Evolutionary conservation across 306 rosid species (phyloP).

Genomic region (Herpetospermum pedunculosum): DNA sequence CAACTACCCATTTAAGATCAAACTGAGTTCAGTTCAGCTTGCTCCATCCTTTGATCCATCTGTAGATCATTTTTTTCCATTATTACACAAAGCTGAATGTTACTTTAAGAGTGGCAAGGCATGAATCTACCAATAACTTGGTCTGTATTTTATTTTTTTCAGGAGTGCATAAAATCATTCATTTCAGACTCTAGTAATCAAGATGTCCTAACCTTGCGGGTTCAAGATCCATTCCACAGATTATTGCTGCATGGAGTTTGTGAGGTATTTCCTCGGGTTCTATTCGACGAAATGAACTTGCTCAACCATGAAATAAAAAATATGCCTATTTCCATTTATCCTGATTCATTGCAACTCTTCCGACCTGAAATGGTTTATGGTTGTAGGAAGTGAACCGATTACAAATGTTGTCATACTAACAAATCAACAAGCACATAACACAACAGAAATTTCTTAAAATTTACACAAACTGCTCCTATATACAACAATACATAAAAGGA

Average conservation of each 20-base stretch:
- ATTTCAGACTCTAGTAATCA: constrained; percentile 29
- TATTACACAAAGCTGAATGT: background rate
- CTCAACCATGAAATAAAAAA: background rate
- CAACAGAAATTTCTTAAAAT: too few species aligned
- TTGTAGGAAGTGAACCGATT: too few species aligned
- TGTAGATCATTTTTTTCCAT: background rate
- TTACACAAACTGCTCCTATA: background rate
- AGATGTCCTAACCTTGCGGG: constrained; percentile 38
- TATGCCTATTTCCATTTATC: background rate
- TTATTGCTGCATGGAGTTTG: constrained; percentile 86
- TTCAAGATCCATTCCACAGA: constrained; percentile 78
- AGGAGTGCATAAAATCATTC: constrained; percentile 58
- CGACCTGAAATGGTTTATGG: too few species aligned
- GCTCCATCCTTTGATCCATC: background rate
- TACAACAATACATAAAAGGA: background rate
- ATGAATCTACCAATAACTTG: background rate
- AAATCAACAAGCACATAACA: too few species aligned
- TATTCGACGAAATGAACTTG: background rate
- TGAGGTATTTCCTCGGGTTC: constrained; percentile 40
- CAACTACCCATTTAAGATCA: background rate
- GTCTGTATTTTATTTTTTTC: background rate
- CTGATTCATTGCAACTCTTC: background rate
- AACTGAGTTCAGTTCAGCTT: background rate
- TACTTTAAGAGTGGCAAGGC: background rate
- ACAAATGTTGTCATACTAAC: too few species aligned